Percentiles rank a stretch among this genome's conserved stretches.
These are phyloP conservation scores for Carpinus viminea DNA, from an alignment of 306 rosid species.

Conservation along the genomic window DNA sequence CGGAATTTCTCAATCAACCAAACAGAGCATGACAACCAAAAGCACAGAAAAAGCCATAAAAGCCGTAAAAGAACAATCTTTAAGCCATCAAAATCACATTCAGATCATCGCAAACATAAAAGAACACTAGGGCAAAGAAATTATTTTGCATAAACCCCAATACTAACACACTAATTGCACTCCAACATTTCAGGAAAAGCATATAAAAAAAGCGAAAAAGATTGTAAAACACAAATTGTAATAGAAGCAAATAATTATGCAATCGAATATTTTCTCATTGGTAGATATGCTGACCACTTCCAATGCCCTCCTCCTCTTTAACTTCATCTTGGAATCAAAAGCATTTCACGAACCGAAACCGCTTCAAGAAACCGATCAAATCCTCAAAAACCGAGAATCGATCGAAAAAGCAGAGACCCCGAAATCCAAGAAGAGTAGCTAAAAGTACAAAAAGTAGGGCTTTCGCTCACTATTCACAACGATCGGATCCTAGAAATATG, in stretches of 20 bases:
- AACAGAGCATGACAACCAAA: slow-evolving; percentile 6
- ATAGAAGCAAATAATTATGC: neutral
- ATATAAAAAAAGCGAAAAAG: neutral
- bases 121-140: neutral
- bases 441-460: slow-evolving; percentile 34
- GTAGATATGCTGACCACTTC: slow-evolving; percentile 78
- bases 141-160: slow-evolving; percentile 34
- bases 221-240: slow-evolving; percentile 1
- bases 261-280: slow-evolving; percentile 14
- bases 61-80: slow-evolving; percentile 12
- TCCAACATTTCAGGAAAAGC: neutral
- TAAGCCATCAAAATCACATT: slow-evolving; percentile 23
- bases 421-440: slow-evolving; percentile 34
- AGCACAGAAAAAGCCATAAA: slow-evolving; percentile 5
- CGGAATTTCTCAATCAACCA: slow-evolving; percentile 1
- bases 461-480: slow-evolving; percentile 3
- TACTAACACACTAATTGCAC: slow-evolving; percentile 9
- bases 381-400: slow-evolving; percentile 35
- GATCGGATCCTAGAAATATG: slow-evolving; percentile 43
- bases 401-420: slow-evolving; percentile 38
- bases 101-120: slow-evolving; percentile 22
- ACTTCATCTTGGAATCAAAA: slow-evolving; percentile 77
- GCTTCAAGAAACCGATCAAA: slow-evolving; percentile 51
- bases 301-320: slow-evolving; percentile 84
- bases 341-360: slow-evolving; percentile 60